Conservation (phyloP, 2,329 filamentous ascomycete species). For the Akanthomyces muscarius region DNA sequence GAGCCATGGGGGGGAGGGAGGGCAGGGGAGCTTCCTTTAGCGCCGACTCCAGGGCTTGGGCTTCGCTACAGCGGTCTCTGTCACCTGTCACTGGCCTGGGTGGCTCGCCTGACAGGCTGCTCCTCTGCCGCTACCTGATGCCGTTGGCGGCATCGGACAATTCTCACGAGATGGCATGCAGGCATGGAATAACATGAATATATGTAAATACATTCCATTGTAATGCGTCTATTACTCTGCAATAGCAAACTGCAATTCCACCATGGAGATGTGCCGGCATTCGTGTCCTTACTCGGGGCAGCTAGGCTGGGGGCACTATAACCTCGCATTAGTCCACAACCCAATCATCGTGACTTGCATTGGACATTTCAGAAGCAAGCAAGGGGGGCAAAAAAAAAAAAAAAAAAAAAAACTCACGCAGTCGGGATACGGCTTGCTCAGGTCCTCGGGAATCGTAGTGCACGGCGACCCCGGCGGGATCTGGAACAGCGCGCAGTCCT, state of each 20-base stretch:
- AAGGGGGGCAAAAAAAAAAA: background rate
- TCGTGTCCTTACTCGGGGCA: slow-evolving; percentile 5
- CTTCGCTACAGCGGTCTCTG: background rate
- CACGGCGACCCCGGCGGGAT: background rate
- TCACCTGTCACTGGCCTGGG: background rate
- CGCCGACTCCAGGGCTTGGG: background rate
- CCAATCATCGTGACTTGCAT: too few relatives aligned
- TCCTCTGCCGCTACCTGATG: background rate
- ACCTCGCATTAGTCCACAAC: background rate
- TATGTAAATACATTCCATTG: too few relatives aligned
- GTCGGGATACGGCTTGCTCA: background rate
- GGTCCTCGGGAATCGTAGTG: background rate
- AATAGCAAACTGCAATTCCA: too few relatives aligned
- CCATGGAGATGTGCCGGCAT: too few relatives aligned
- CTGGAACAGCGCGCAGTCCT: background rate
- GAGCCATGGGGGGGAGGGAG: too few relatives aligned
- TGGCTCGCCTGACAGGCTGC: background rate
- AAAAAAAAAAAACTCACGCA: background rate
- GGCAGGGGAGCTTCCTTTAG: too few relatives aligned
- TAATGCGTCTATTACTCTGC: too few relatives aligned
- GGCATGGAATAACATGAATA: too few relatives aligned
- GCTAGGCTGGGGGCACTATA: background rate
- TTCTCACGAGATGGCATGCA: too few relatives aligned
- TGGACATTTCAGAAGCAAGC: too few relatives aligned
- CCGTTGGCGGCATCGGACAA: background rate